Conservation (phyloP, 352 stramenopile species). For the Phytophthora agathidicida region DNA sequence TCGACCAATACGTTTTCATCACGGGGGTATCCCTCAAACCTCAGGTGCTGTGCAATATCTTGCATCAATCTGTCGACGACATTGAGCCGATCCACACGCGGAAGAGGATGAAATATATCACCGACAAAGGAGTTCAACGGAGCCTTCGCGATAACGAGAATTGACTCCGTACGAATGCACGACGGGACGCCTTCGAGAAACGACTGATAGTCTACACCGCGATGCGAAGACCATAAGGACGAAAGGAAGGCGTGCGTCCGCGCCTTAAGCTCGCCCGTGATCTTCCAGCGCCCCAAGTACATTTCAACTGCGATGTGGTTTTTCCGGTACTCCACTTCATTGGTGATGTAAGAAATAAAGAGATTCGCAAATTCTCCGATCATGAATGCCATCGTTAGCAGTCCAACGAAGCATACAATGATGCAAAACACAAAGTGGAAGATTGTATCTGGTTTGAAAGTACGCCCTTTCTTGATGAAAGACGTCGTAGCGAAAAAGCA, state of each 20-base stretch:
- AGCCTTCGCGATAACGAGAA: slow-evolving; percentile 51
- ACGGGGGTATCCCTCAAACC: slow-evolving; percentile 68
- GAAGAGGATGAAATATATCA: slow-evolving; percentile 52
- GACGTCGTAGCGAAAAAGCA: slow-evolving; percentile 64
- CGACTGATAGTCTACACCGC: slow-evolving; percentile 63
- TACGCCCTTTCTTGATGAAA: slow-evolving; percentile 72
- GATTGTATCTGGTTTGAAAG: slow-evolving; percentile 54
- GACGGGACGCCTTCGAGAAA: slow-evolving; percentile 58
- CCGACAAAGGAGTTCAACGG: slow-evolving; percentile 45
- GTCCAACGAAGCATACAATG: slow-evolving; percentile 52
- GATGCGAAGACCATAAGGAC: slow-evolving; percentile 68
- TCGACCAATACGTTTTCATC: slow-evolving; percentile 67
- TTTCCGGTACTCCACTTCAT: slow-evolving; percentile 76
- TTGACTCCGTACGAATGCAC: slow-evolving; percentile 54
- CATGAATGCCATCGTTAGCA: slow-evolving; percentile 74
- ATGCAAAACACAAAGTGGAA: slow-evolving; percentile 57
- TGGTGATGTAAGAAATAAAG: slow-evolving; percentile 75
- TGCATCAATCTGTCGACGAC: slow-evolving; percentile 41
- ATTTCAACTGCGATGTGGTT: slow-evolving; percentile 72
- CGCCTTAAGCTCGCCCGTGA: slow-evolving; percentile 44
- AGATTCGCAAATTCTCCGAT: slow-evolving; percentile 74
- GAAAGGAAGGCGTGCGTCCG: slow-evolving; percentile 61
- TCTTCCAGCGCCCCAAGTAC: slow-evolving; percentile 60
- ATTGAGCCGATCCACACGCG: slow-evolving; percentile 20
- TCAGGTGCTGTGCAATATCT: slow-evolving; percentile 48